phyloP scores from a whole-genome alignment of 768 basidiomycete genomes.

The Daedaleopsis nitida region DNA sequence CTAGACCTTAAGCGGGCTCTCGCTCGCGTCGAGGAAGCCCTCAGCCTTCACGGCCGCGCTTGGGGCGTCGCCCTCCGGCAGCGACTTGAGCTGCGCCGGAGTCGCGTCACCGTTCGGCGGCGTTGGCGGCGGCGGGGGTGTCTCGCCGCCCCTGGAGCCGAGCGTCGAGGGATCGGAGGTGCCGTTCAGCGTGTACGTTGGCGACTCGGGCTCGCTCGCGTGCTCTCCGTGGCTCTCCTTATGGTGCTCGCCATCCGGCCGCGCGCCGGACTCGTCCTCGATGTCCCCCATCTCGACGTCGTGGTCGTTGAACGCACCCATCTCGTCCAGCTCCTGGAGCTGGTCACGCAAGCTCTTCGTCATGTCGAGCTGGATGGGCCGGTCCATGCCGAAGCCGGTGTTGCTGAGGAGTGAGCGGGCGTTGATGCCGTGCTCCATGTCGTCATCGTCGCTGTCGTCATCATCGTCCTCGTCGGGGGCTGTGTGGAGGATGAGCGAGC shows the following conservation, averaged over 20 bases:
- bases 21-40: constrained; percentile 66
- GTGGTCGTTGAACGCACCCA: constrained; percentile 39
- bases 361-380: constrained; percentile 41
- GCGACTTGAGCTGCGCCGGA: constrained; percentile 50
- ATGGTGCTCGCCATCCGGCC: constrained; percentile 33
- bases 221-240: constrained; percentile 35
- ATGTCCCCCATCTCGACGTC: constrained; percentile 32
- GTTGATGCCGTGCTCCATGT: constrained; percentile 45
- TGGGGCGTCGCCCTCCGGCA: constrained; percentile 56
- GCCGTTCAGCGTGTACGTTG: constrained; percentile 9
- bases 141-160: constrained; percentile 43
- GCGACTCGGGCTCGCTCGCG: constrained; percentile 16
- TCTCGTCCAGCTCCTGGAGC: constrained; percentile 65
- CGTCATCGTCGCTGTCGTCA: constrained; percentile 62
- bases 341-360: constrained; percentile 60
- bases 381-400: constrained; percentile 44
- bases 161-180: constrained; percentile 22
- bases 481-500: constrained; percentile 27
- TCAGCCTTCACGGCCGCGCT: constrained; percentile 58
- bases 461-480: constrained; percentile 50
- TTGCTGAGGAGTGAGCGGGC: constrained; percentile 51
- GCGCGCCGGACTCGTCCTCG: constrained; percentile 29
- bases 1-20: constrained; percentile 52
- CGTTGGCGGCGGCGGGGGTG: constrained; percentile 48
- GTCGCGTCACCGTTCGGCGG: constrained; percentile 50